These are phyloP conservation scores for Schwanniomyces yamadae DNA, from an alignment of 805 yeast species.

Conservation along the genomic window DNA sequence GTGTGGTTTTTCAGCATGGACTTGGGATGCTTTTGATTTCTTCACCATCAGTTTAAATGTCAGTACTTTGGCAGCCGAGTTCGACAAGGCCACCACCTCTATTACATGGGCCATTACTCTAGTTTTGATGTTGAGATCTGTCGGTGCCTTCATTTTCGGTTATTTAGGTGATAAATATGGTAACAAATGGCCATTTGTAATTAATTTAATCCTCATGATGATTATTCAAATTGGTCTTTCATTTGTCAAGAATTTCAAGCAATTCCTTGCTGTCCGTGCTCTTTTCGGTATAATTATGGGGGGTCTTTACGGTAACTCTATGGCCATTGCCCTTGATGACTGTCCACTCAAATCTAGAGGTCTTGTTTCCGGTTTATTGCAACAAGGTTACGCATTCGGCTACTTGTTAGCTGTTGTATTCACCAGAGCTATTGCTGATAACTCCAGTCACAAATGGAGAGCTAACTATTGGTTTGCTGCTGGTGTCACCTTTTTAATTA, in stretches of 20 bases:
- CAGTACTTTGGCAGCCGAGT: conserved; percentile 46
- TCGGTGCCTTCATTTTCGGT: conserved; percentile 70
- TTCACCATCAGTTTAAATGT: conserved; percentile 61
- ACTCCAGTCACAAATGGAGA: conserved; percentile 60
- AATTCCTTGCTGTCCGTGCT: conserved; percentile 62
- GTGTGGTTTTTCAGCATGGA: conserved; percentile 65
- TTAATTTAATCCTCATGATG: conserved; percentile 50
- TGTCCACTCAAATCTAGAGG: conserved; percentile 61
- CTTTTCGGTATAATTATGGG: conserved; percentile 72
- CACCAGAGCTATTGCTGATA: conserved; percentile 53
- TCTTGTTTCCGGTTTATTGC: conserved; percentile 57
- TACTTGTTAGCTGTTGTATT: conserved; percentile 65
- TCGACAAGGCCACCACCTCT: conserved; percentile 44
- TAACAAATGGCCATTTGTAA: conserved; percentile 65
- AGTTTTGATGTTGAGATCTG: conserved; percentile 68
- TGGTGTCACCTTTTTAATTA: conserved; percentile 60
- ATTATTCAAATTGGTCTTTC: conserved; percentile 66
- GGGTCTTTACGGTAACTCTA: conserved; percentile 63
- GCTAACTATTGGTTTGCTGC: conserved; percentile 73
- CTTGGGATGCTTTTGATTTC: conserved; percentile 72
- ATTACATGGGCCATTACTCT: conserved; percentile 74
- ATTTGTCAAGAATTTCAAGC: conserved; percentile 55
- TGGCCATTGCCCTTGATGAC: conserved; percentile 67
- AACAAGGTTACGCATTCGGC: conserved; percentile 63
- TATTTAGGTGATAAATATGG: conserved; percentile 60